phyloP scores from a whole-genome alignment of 805 yeast genomes.

The Sugiyamaella valdiviana region DNA sequence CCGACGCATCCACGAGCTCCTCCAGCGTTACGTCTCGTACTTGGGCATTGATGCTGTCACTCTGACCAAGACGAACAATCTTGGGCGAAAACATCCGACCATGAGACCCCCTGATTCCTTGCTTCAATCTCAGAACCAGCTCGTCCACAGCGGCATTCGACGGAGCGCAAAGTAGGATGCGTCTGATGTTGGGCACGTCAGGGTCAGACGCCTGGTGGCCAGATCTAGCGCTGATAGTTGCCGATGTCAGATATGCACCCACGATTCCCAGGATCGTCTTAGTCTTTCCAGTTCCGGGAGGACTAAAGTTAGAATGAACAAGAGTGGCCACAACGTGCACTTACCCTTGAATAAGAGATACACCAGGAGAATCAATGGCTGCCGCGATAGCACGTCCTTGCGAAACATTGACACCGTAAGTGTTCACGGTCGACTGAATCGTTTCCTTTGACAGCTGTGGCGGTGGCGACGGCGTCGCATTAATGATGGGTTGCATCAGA shows the following conservation, averaged over 20 bases:
- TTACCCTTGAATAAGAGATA: slow-evolving; percentile 82
- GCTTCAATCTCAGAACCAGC: slow-evolving; percentile 70
- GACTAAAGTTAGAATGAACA: slow-evolving; percentile 34
- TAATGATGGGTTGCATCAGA: slow-evolving; percentile 56
- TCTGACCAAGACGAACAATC: slow-evolving; percentile 80
- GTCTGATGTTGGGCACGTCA: slow-evolving; percentile 35
- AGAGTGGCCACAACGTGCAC: neutral
- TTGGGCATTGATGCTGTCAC: slow-evolving; percentile 78
- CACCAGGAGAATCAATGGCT: slow-evolving; percentile 61
- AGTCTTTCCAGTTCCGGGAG: slow-evolving; percentile 99
- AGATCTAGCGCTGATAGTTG: neutral
- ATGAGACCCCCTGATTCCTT: slow-evolving; percentile 50
- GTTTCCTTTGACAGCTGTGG: slow-evolving; percentile 33
- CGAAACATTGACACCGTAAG: slow-evolving; percentile 68
- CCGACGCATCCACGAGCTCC: slow-evolving; percentile 66
- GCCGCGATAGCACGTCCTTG: slow-evolving; percentile 88
- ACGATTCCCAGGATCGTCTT: slow-evolving; percentile 90
- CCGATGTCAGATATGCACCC: slow-evolving; percentile 50
- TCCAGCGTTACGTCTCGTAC: slow-evolving; percentile 82
- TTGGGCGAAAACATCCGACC: slow-evolving; percentile 49
- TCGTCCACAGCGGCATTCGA: slow-evolving; percentile 99
- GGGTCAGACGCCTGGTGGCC: slow-evolving; percentile 1
- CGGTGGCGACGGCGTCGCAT: slow-evolving; percentile 53
- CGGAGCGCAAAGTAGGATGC: slow-evolving; percentile 90
- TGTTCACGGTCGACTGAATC: slow-evolving; percentile 38